Base-by-base conservation (phyloP, 2,329 filamentous ascomycete genomes). In the Trichophyton schoenleinii region DNA sequence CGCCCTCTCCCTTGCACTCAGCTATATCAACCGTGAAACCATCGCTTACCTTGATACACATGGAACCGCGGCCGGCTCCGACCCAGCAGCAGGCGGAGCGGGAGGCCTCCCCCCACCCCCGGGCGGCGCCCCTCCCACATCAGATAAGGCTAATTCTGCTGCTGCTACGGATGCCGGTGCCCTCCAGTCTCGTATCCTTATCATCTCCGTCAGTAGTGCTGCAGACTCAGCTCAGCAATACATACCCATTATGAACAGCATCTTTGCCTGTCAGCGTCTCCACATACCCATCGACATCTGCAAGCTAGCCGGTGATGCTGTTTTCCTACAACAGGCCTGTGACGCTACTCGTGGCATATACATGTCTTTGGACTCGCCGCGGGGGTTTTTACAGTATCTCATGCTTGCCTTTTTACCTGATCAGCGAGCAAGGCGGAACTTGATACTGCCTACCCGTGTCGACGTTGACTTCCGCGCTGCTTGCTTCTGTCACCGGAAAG, bases 191-290 rank as follows among this genome's bases (percentile, higher is more conserved):
- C 88, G 94, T 63, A 95, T 99, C 69, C 81, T 99, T 60, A 86
- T 97, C 65, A 73, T 99, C 60, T 95, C 89, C 57, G 91, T 96
- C 3, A 95, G 89, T 55, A 90, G 90, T 13, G 95, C 90, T 44
- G 90, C 90, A 70, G 88, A 92, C 68, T 83, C 95, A 0, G 85
- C 91, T 3, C 88, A 83, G 64, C 86, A 97, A 74, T 99, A 99
- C 77, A 99, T 99, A 61, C 88, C 92, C 0, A 94, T 95, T 67
- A 99, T 99, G 94, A 99, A 99, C 76, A 84, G 87, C 68, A 95
- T 97, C 64, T 99, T 99, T 74, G 94, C 94, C 1, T 94, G 92
- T 63, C 89, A 95, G 69, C 86, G 92, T 65, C 82, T 91, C 61
- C 84, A 84, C 67, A 90, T 99, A 65, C 89, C 91, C 25, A 91